Conservation (phyloP, 2,329 filamentous ascomycete species). For the Coniella lustricola region DNA sequence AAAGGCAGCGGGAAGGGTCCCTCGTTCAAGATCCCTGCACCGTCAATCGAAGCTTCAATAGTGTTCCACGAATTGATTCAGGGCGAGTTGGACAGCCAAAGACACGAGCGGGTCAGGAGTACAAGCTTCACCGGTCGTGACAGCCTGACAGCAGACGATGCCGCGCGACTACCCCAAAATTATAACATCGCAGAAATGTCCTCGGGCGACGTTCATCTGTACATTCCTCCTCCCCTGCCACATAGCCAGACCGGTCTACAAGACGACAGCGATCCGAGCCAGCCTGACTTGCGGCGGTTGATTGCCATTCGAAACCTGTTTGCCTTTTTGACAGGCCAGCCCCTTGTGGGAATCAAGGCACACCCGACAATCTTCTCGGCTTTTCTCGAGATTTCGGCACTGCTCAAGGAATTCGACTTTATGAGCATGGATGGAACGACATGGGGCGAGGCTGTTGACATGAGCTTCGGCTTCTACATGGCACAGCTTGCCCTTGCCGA, state of each 20-base stretch:
- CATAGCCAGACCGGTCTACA: constrained; percentile 20
- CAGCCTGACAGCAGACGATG: constrained; percentile 44
- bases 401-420: constrained; percentile 53
- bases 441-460: constrained; percentile 52
- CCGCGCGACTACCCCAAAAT: constrained; percentile 18
- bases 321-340: constrained; percentile 57
- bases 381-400: constrained; percentile 45
- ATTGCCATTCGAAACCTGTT: constrained; percentile 59
- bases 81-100: constrained; percentile 32
- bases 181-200: constrained; percentile 24
- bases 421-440: constrained; percentile 48
- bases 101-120: constrained; percentile 27
- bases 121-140: constrained; percentile 42
- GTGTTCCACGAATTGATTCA: constrained; percentile 48
- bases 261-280: neutral
- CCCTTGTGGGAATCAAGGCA: constrained; percentile 50
- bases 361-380: constrained; percentile 47
- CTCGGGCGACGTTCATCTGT: constrained; percentile 40
- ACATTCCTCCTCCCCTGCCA: constrained; percentile 39
- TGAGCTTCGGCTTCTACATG: constrained; percentile 67
- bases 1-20: constrained; percentile 42
- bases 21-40: constrained; percentile 54
- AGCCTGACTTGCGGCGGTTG: constrained; percentile 44
- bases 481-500: constrained; percentile 73
- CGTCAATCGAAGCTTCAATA: constrained; percentile 46